These are phyloP conservation scores for Arachis hypogaea DNA, from an alignment of 306 rosid genomes.

Conservation along the genomic window DNA sequence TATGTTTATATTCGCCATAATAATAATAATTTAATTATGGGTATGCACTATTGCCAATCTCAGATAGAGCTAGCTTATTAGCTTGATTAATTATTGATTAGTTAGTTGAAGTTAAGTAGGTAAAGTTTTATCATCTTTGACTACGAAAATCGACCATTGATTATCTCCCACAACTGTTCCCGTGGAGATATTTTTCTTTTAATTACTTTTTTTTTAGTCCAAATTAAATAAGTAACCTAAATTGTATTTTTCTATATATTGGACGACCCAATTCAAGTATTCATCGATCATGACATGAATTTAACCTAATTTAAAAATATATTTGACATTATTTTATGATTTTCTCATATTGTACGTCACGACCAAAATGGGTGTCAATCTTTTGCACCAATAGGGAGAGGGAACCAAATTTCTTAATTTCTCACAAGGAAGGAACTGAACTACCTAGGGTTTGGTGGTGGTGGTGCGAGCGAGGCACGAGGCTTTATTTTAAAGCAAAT, in stretches of 20 bases:
- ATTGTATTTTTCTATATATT: constrained; percentile 27
- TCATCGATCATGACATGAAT: constrained; percentile 38
- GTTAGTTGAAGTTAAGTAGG: background rate
- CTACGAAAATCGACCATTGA: constrained; percentile 6
- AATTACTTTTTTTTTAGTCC: constrained; percentile 30
- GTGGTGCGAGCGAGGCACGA: constrained; percentile 58
- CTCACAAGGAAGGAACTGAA: too few species aligned
- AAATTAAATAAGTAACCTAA: background rate
- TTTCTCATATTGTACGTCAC: constrained; percentile 28
- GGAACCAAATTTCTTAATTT: constrained; percentile 13
- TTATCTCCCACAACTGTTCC: constrained; percentile 11
- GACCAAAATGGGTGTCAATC: constrained; percentile 50
- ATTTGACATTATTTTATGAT: background rate
- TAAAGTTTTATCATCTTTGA: constrained; percentile 16
- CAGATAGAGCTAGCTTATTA: background rate
- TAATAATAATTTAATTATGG: background rate
- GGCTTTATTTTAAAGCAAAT: constrained; percentile 62
- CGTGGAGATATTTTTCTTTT: constrained; percentile 15
- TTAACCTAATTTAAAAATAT: constrained; percentile 13
- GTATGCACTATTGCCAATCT: background rate
- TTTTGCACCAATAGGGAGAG: constrained; percentile 45
- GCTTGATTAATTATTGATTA: background rate
- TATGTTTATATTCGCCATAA: too few species aligned
- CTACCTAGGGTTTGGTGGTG: constrained; percentile 58
- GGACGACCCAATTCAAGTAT: constrained; percentile 26